Base-by-base conservation (phyloP, 1,139 yeast genomes). In the Pichia sp. region DNA sequence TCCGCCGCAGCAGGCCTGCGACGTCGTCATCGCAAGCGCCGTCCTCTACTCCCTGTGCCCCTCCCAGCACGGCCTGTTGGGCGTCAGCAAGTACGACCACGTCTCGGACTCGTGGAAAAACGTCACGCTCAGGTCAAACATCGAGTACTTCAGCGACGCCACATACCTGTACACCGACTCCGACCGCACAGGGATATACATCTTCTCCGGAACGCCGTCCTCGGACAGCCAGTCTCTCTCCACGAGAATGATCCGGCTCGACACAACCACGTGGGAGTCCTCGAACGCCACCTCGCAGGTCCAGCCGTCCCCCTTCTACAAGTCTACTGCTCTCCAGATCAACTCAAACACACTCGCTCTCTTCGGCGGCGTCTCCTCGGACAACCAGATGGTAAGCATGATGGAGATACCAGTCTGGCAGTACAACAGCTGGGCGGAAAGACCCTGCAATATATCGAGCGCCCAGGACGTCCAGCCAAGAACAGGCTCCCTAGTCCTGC, bases 401-500 rank as follows among this genome's bases (percentile, higher is more conserved):
- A 75, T 75, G 61, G 87, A 83, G 65, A 66, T 82, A 6, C 87
- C 87, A 0, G 63, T 81, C 1, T 82, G 85, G 84, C 80, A 79
- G 58, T 78, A 77, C 54, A 73, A 72, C 50, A 70, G 84, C 2
- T 84, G 89, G 89, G 74, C 82, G 3, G 82, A 80, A 64, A 72
- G 72, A 54, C 66, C 72, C 1, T 70, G 74, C 0, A 59, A 71
- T 2, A 62, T 60, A 8, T 66, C 65, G 19, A 45, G 41, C 4
- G 60, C 62, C 1, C 59, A 64, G 13, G 61, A 64, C 30, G 73
- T 81, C 4, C 80, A 78, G 57, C 72, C 85, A 11, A 70, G 87
- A 51, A 72, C 74, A 1, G 65, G 69, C 43, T 72, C 85, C 0
- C 61, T 82, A 56, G 71, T 75, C 1, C 64, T 82, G 13, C 86